Evolutionary conservation across 1,284 basidiomycete genomes (phyloP).

Genomic region (Peniophora sp.): DNA sequence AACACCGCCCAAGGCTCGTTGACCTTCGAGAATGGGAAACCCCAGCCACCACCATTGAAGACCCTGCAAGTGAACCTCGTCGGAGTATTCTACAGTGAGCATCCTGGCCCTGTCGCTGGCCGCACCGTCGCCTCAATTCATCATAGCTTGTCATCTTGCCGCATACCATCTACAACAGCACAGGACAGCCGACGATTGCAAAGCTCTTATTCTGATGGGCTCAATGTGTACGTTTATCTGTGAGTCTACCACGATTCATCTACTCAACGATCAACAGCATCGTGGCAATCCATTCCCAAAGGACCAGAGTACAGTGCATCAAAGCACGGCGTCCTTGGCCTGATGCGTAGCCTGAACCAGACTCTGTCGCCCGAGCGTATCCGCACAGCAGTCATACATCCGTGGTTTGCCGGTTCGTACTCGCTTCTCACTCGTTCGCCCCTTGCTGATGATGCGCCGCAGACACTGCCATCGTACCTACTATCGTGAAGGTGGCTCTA

Average conservation of each 20-base stretch:
- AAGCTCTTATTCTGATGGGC: conserved; percentile 45
- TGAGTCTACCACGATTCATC: neutral
- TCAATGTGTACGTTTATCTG: conserved; percentile 36
- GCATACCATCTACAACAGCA: conserved; percentile 39
- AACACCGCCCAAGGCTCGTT: neutral
- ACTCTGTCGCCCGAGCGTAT: conserved; percentile 29
- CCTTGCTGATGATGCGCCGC: conserved; percentile 3
- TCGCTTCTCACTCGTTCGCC: conserved; percentile 4
- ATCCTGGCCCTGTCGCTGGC: neutral
- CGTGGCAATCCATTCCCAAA: conserved; percentile 37
- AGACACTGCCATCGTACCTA: conserved; percentile 42
- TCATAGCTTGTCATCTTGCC: conserved; percentile 38
- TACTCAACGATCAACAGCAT: conserved; percentile 26
- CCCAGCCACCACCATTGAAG: conserved; percentile 32
- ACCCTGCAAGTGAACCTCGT: conserved; percentile 48
- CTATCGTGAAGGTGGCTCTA: conserved; percentile 31
- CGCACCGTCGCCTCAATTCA: neutral
- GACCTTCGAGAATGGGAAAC: conserved; percentile 25
- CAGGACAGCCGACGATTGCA: conserved; percentile 24
- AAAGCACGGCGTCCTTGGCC: conserved; percentile 45
- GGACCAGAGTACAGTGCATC: conserved; percentile 41
- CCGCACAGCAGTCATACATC: conserved; percentile 41
- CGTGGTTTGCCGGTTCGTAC: conserved; percentile 41
- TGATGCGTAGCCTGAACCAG: conserved; percentile 41
- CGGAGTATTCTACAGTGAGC: conserved; percentile 43